Conservation (phyloP, 2,329 filamentous ascomycete species). For the Fusarium sp. region DNA sequence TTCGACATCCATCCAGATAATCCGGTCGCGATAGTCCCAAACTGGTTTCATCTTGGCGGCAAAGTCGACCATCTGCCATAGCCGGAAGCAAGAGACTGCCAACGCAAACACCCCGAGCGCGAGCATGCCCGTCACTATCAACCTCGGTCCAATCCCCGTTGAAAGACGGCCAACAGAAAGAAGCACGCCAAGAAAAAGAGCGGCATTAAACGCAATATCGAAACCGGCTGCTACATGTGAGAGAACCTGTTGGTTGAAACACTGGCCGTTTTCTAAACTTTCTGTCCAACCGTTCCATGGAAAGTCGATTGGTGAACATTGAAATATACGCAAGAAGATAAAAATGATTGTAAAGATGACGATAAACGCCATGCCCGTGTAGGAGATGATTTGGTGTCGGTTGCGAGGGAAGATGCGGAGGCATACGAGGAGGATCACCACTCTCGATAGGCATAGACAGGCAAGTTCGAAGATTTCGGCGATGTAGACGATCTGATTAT, state of each 20-base stretch:
- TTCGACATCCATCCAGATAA: constrained; percentile 58
- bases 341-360: constrained; percentile 49
- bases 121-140: constrained; percentile 56
- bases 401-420: constrained; percentile 50
- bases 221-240: constrained; percentile 56
- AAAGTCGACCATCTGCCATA: constrained; percentile 46
- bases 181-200: constrained; percentile 56
- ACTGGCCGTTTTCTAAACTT: constrained; percentile 15
- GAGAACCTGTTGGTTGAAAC: constrained; percentile 43
- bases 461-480: constrained; percentile 50
- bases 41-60: constrained; percentile 51
- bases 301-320: constrained; percentile 53
- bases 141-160: constrained; percentile 55
- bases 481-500: constrained; percentile 43
- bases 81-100: constrained; percentile 49
- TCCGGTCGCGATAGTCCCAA: constrained; percentile 53
- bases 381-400: constrained; percentile 48
- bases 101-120: constrained; percentile 55
- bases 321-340: constrained; percentile 52
- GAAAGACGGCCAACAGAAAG: constrained; percentile 52
- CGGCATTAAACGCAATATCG: constrained; percentile 59
- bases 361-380: constrained; percentile 48
- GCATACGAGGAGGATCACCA: constrained; percentile 53
- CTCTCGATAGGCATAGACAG: constrained; percentile 52
- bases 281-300: constrained; percentile 44